Evolutionary conservation across 108 stramenopile species (phyloP).

Genomic region (Cyclotella sp.): DNA sequence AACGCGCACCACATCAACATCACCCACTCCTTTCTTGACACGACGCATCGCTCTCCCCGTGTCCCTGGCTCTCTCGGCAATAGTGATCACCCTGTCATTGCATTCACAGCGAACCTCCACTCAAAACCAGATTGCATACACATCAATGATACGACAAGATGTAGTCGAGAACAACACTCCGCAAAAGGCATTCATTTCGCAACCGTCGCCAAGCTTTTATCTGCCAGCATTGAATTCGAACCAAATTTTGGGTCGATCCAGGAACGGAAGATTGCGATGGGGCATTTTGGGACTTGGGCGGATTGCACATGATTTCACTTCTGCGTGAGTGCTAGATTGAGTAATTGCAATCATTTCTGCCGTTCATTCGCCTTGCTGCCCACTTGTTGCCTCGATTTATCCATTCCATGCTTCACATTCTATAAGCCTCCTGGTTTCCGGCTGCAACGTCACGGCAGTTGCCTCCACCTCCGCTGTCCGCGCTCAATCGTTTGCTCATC

Average conservation of each 20-base stretch:
- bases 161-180: slow-evolving; percentile 11
- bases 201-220: slow-evolving; percentile 25
- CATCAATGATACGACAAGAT: neutral
- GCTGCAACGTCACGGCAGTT: slow-evolving; percentile 42
- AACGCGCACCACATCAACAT: no score
- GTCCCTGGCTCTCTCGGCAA: no score
- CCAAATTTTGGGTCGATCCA: neutral
- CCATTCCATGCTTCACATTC: neutral
- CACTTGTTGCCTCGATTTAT: neutral
- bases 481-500: slow-evolving; percentile 24
- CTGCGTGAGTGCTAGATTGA: slow-evolving; percentile 18
- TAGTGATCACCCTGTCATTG: no score
- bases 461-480: slow-evolving; percentile 20
- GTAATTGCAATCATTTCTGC: neutral
- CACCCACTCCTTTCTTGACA: no score
- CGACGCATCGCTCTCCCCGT: no score
- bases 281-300: slow-evolving; percentile 73
- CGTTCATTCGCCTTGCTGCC: neutral
- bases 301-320: slow-evolving; percentile 66
- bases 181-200: neutral
- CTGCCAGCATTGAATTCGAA: slow-evolving; percentile 3
- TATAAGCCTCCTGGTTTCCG: slow-evolving; percentile 26
- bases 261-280: slow-evolving; percentile 61
- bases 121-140: no score
- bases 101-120: no score